Evolutionary conservation across 257 asterid genomes (phyloP).

Genomic region (Rhazya stricta): DNA sequence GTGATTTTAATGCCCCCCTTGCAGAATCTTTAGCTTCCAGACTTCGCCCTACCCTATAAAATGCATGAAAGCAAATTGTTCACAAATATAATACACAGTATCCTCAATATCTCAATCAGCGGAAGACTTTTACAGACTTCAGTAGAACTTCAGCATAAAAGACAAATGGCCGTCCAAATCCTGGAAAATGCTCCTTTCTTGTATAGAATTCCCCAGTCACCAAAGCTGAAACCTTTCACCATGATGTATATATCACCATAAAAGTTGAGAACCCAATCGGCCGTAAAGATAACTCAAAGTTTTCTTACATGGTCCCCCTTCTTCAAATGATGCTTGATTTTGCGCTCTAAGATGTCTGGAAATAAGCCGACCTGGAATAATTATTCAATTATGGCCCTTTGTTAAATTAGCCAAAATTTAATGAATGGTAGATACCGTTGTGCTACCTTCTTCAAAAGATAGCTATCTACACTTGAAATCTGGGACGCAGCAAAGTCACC

Average conservation of each 20-base stretch:
- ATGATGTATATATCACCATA: slow-evolving; percentile 41
- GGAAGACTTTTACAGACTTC: slow-evolving; percentile 48
- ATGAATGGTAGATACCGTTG: neutral
- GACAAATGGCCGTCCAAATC: slow-evolving; percentile 91
- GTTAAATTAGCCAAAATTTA: neutral
- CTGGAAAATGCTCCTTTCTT: slow-evolving; percentile 94
- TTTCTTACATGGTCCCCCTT: slow-evolving; percentile 79
- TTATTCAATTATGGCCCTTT: slow-evolving; percentile 3
- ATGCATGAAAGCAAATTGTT: neutral
- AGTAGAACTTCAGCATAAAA: slow-evolving; percentile 71
- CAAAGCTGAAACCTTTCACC: slow-evolving; percentile 93
- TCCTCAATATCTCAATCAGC: neutral
- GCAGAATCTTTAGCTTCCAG: slow-evolving; percentile 91
- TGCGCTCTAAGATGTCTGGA: slow-evolving; percentile 80
- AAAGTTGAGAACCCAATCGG: slow-evolving; percentile 22
- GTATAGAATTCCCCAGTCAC: slow-evolving; percentile 93
- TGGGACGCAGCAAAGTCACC: slow-evolving; percentile 77
- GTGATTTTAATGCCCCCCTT: slow-evolving; percentile 89
- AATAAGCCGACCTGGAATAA: slow-evolving; percentile 74
- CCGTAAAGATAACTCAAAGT: slow-evolving; percentile 22
- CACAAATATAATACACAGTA: slow-evolving; percentile 10
- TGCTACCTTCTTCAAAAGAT: slow-evolving; percentile 66
- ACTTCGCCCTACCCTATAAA: slow-evolving; percentile 65
- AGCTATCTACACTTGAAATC: slow-evolving; percentile 57
- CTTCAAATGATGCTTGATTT: slow-evolving; percentile 72